Evolutionary conservation across 768 basidiomycete genomes (phyloP).

Genomic region (Termitomyces sp.): DNA sequence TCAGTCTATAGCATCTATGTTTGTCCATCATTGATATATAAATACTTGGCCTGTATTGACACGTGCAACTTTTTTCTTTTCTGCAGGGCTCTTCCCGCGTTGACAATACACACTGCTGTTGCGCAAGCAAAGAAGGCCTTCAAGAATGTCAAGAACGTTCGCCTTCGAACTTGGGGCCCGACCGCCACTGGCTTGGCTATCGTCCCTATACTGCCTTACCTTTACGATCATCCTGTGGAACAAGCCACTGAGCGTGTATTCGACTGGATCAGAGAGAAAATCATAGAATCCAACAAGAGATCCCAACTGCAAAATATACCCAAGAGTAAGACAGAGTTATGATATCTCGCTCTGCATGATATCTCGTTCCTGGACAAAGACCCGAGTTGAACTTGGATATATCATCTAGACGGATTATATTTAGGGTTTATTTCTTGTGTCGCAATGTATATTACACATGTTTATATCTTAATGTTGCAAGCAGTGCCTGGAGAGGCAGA

Average conservation of each 20-base stretch:
- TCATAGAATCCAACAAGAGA: constrained; percentile 33
- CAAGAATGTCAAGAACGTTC: constrained; percentile 47
- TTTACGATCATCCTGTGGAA: constrained; percentile 81
- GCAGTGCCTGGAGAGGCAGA: not conserved
- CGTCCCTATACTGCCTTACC: constrained; percentile 67
- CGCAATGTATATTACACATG: constrained; percentile 7
- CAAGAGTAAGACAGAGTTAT: constrained; percentile 10
- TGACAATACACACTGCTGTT: constrained; percentile 83
- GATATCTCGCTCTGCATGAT: not conserved
- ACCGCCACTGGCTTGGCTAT: constrained; percentile 68
- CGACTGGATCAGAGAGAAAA: constrained; percentile 58
- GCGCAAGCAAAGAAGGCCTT: constrained; percentile 67
- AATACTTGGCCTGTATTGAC: constrained; percentile 4
- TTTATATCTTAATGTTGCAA: constrained; percentile 7
- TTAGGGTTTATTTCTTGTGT: not conserved
- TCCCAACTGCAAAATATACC: not conserved
- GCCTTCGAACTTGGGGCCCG: constrained; percentile 68
- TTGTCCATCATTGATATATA: constrained; percentile 19
- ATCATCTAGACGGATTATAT: not conserved
- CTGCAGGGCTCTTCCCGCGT: constrained; percentile 70
- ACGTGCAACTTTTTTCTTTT: not conserved
- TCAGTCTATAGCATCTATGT: constrained; percentile 82
- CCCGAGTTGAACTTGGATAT: not conserved
- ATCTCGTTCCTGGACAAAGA: not conserved
- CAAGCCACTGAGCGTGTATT: constrained; percentile 60